Conservation (phyloP, 2,329 filamentous ascomycete species). For the Beauveria sp. region DNA sequence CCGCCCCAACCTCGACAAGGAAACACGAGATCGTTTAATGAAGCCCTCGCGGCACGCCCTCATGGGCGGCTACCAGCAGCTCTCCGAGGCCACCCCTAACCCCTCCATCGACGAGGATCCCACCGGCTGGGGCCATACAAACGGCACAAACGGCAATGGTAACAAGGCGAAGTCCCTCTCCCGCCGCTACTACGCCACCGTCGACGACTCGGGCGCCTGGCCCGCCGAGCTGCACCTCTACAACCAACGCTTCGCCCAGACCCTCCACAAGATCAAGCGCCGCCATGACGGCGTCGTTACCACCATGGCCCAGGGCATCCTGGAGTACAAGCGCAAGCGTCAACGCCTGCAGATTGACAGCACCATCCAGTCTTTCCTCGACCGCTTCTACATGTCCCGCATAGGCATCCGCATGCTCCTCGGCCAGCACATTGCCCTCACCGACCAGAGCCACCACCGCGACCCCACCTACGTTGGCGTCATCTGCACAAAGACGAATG, state of each 20-base stretch:
- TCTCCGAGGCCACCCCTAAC: conserved; percentile 80
- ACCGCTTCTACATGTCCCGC: conserved; percentile 99
- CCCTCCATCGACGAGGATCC: conserved; percentile 84
- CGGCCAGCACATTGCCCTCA: conserved; percentile 94
- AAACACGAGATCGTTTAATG: conserved; percentile 73
- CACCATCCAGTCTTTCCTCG: conserved; percentile 94
- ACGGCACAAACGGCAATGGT: conserved; percentile 37
- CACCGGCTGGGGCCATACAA: conserved; percentile 44
- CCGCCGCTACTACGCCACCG: conserved; percentile 76
- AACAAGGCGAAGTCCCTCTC: conserved; percentile 40
- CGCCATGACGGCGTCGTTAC: conserved; percentile 96
- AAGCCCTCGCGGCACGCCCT: conserved; percentile 51
- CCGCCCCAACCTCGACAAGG: conserved; percentile 65
- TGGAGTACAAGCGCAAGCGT: conserved; percentile 93
- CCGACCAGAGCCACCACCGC: conserved; percentile 80
- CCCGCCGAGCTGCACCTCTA: conserved; percentile 90
- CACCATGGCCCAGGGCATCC: conserved; percentile 93
- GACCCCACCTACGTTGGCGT: conserved; percentile 96
- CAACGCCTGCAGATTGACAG: conserved; percentile 98
- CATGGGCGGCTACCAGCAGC: conserved; percentile 51
- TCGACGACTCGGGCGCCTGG: conserved; percentile 85
- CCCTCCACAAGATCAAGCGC: conserved; percentile 88
- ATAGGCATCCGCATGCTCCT: conserved; percentile 99
- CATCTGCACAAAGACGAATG: conserved; percentile 98
- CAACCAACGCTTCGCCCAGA: conserved; percentile 84